Conservation (phyloP, 1,139 yeast genomes). For the Candida labiduridarum region DNA sequence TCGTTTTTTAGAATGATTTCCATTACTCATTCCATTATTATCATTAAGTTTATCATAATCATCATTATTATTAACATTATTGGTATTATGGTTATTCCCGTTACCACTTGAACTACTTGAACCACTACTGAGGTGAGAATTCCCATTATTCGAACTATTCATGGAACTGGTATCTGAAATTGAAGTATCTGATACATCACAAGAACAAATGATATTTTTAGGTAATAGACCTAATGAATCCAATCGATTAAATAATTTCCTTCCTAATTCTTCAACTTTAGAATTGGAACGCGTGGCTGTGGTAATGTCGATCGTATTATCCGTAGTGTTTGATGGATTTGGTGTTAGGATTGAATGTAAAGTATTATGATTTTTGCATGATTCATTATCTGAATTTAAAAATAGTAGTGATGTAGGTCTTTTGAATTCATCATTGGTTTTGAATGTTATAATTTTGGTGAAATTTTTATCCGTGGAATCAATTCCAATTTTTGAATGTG, state of each 20-base stretch:
- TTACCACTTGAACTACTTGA: background rate
- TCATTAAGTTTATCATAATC: no score
- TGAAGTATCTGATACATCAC: background rate
- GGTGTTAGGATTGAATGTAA: background rate
- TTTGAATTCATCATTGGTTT: slow-evolving; percentile 2
- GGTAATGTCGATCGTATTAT: background rate
- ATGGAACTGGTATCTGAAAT: background rate
- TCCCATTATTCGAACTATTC: background rate
- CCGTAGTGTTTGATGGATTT: background rate
- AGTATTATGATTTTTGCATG: no score
- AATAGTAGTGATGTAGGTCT: slow-evolving; percentile 10
- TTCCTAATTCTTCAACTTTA: slow-evolving; percentile 10
- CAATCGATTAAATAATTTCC: slow-evolving; percentile 6
- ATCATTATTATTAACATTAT: background rate
- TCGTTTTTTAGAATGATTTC: background rate
- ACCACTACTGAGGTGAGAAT: no score
- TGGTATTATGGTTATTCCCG: background rate
- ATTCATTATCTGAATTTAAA: background rate
- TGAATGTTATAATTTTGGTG: slow-evolving; percentile 7
- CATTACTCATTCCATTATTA: background rate
- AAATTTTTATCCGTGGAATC: slow-evolving; percentile 8
- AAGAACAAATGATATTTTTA: background rate
- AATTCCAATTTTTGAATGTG: background rate
- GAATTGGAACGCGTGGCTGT: background rate
- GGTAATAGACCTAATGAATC: background rate